Evolutionary conservation across 2,329 filamentous ascomycete genomes (phyloP).

Genomic region (Shiraia sp.): DNA sequence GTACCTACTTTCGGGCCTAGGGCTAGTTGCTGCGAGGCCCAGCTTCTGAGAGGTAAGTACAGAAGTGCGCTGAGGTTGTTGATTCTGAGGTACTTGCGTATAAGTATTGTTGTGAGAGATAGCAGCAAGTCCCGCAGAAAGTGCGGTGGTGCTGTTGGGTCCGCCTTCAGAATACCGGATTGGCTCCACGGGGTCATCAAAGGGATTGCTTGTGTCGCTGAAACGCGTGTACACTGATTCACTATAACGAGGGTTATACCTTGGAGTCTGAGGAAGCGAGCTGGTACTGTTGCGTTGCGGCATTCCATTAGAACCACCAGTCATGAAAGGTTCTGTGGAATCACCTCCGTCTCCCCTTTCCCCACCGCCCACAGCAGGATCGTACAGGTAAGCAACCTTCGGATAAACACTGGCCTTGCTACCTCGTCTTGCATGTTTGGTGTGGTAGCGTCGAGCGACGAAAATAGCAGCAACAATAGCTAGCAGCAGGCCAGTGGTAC

Average conservation of each 20-base stretch:
- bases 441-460: slow-evolving; percentile 36
- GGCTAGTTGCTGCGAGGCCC: slow-evolving; percentile 18
- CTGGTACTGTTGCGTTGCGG: slow-evolving; percentile 2
- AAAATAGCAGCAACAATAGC: slow-evolving; percentile 39
- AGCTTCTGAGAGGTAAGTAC: slow-evolving; percentile 24
- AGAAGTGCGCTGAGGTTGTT: slow-evolving; percentile 11
- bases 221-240: slow-evolving; percentile 6
- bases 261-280: slow-evolving; percentile 3
- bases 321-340: slow-evolving; percentile 25
- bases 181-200: slow-evolving; percentile 9
- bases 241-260: slow-evolving; percentile 6
- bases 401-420: slow-evolving; percentile 35
- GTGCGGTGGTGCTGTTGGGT: slow-evolving; percentile 2
- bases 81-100: not conserved
- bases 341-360: slow-evolving; percentile 8
- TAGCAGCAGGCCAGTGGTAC: slow-evolving; percentile 38
- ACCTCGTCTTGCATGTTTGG: slow-evolving; percentile 22
- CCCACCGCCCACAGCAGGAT: slow-evolving; percentile 23
- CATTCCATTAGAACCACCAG: slow-evolving; percentile 19
- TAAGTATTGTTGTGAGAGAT: not conserved
- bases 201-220: slow-evolving; percentile 15
- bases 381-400: slow-evolving; percentile 39
- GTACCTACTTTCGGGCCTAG: slow-evolving; percentile 3
- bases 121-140: slow-evolving; percentile 8
- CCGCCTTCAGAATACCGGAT: slow-evolving; percentile 2